phyloP scores from a whole-genome alignment of 2,329 filamentous ascomycete genomes.

The Penicillium sumatraense region DNA sequence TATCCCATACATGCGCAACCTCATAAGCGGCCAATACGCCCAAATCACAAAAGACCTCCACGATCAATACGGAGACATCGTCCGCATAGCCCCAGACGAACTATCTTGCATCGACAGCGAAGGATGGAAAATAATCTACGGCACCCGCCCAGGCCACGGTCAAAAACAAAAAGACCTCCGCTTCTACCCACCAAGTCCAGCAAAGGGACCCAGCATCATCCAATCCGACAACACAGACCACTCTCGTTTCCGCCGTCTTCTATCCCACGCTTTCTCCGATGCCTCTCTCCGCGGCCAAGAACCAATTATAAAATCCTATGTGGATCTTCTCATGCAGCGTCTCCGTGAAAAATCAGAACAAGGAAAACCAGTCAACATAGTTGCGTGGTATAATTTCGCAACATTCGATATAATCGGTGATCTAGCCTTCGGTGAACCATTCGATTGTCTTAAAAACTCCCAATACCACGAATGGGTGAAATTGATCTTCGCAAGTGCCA shows the following conservation, averaged over 20 bases:
- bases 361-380: constrained; percentile 27
- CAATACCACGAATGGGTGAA: constrained; percentile 32
- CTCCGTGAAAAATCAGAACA: constrained; percentile 21
- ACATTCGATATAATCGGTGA: constrained; percentile 41
- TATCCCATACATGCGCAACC: constrained; percentile 21
- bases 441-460: constrained; percentile 32
- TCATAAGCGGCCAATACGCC: constrained; percentile 15
- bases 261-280: constrained; percentile 50
- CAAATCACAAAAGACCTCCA: constrained; percentile 23
- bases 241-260: constrained; percentile 31
- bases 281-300: constrained; percentile 47
- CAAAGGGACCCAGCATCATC: constrained; percentile 16
- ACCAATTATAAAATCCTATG: constrained; percentile 34
- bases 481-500: constrained; percentile 11
- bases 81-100: constrained; percentile 36
- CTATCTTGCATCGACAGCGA: constrained; percentile 28
- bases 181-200: constrained; percentile 19
- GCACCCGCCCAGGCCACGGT: constrained; percentile 19
- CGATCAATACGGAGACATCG: constrained; percentile 32
- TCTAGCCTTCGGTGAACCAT: constrained; percentile 36
- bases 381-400: constrained; percentile 37
- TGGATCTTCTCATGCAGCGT: constrained; percentile 36
- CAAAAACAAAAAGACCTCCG: constrained; percentile 26
- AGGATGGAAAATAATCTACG: constrained; percentile 36
- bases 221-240: constrained; percentile 19